phyloP scores from a whole-genome alignment of 2,329 filamentous ascomycete species.

The Aureobasidium uvarum region DNA sequence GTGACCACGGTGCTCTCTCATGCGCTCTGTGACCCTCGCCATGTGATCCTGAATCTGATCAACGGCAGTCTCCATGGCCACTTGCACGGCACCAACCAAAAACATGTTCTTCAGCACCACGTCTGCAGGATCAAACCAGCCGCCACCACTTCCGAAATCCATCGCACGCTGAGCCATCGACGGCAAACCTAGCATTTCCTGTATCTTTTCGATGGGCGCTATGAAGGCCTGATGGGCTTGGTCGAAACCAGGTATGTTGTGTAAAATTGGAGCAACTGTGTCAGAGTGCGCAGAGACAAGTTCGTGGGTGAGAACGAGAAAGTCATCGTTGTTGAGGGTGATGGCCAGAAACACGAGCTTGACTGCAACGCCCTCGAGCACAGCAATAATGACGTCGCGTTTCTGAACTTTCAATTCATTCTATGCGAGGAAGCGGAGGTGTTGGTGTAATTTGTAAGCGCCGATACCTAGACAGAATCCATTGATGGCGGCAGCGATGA shows the following conservation, averaged over 20 bases:
- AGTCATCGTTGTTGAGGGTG: conserved; percentile 19
- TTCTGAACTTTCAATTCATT: conserved; percentile 21
- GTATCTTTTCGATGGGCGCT: conserved; percentile 7
- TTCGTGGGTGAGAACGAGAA: conserved; percentile 17
- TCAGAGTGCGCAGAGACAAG: conserved; percentile 10
- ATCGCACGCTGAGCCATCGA: conserved; percentile 14
- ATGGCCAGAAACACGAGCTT: conserved; percentile 18
- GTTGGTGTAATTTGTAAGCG: conserved; percentile 12
- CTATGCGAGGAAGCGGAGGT: conserved; percentile 1
- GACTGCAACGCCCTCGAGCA: conserved; percentile 10
- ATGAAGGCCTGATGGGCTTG: conserved; percentile 3
- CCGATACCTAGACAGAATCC: conserved; percentile 17
- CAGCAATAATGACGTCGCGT: conserved; percentile 6
- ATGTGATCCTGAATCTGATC: conserved; percentile 14
- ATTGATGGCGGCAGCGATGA: conserved; percentile 22
- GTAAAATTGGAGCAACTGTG: neutral
- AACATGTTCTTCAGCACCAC: conserved; percentile 24
- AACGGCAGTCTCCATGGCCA: conserved; percentile 9
- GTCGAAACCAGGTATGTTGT: conserved; percentile 1
- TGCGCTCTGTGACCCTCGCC: neutral
- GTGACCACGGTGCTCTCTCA: conserved; percentile 10
- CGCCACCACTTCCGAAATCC: neutral
- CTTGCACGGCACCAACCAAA: conserved; percentile 14
- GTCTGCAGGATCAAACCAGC: conserved; percentile 9
- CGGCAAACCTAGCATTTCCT: conserved; percentile 3